Evolutionary conservation across 257 asterid species (phyloP).

Genomic region (Buddleja alternifolia): DNA sequence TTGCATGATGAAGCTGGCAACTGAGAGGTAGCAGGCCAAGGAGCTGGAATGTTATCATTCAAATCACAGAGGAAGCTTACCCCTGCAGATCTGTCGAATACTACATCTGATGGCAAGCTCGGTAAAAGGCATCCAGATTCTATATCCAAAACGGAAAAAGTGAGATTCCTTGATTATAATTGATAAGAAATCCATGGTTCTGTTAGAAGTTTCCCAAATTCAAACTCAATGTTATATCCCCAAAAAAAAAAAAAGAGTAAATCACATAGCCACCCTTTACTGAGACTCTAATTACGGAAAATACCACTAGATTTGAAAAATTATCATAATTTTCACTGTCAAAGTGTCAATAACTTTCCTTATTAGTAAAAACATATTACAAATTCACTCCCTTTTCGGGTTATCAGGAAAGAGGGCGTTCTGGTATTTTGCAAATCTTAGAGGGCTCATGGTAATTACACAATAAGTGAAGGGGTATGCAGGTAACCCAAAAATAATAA

Average conservation of each 20-base stretch:
- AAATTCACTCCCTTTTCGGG: too few species aligned
- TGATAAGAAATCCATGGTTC: background rate
- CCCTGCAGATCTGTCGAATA: constrained; percentile 70
- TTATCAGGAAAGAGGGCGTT: too few species aligned
- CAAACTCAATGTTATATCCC: background rate
- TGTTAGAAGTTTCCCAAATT: background rate
- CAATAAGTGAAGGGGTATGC: too few species aligned
- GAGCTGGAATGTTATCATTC: constrained; percentile 97
- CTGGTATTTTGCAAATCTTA: too few species aligned
- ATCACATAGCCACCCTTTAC: too few species aligned
- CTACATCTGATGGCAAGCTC: constrained; percentile 90
- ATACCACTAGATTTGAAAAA: too few species aligned
- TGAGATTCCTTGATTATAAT: constrained; percentile 7
- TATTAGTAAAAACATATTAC: too few species aligned
- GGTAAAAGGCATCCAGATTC: constrained; percentile 96
- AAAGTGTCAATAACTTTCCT: too few species aligned
- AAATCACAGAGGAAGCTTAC: constrained; percentile 91
- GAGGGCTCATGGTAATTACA: too few species aligned
- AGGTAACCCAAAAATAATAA: background rate
- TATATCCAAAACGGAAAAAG: constrained; percentile 34
- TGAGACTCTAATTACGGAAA: too few species aligned
- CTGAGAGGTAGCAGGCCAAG: constrained; percentile 84
- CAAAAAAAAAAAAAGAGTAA: background rate
- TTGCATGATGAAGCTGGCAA: constrained; percentile 82
- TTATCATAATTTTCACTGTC: too few species aligned